Base-by-base conservation (phyloP, 441 rosid species). In the Jatropha multifida region DNA sequence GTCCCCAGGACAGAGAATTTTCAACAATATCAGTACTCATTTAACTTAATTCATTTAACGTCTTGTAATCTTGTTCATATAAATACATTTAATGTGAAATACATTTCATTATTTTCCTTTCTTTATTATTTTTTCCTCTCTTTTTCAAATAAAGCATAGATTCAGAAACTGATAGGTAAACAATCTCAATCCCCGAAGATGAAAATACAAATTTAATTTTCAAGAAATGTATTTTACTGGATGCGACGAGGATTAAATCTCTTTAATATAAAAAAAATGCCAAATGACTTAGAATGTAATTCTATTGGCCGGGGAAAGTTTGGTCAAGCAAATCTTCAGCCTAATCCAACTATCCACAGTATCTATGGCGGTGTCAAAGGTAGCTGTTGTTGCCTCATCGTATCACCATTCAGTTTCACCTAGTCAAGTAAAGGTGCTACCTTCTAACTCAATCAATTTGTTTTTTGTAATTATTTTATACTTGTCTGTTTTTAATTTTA, bases 1-100 rank as follows among this genome's bases (percentile, higher is more conserved):
- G 55, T 88, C 98, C 42, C 97, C 99, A 0, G 98, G 99, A 76
- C 97, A 95, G 68, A 83, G 69, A 54, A 92, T 95, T 81, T 93
- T 95, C 79, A 85, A 76, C 71, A 13, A 15, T 68, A 23, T 42
- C 2, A 32, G 32, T 42, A 5, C 2, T 5, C 9, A 42, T 4
- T 42, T 42, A 42, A 42, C 0, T 8, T 3, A 3, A 42, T 42
- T 42, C 46, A 32, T 32, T 32, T 42, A 42, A 42, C 46, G 2
- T 42, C 6, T 4, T 8, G 6, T 42, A 42, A 42, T 32, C 32
- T 42, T 42, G 46, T 42, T 42, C 46, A 8, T 42, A 42, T 42
- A 32, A 32, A 32, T 32, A 32, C 0, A 32, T 32, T 32, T 32
- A 32, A 32, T 32, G 32, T 32, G 32, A 32, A 32, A 32, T 32